Base-by-base conservation (phyloP, 1,284 basidiomycete species). In the Athelia sp. region DNA sequence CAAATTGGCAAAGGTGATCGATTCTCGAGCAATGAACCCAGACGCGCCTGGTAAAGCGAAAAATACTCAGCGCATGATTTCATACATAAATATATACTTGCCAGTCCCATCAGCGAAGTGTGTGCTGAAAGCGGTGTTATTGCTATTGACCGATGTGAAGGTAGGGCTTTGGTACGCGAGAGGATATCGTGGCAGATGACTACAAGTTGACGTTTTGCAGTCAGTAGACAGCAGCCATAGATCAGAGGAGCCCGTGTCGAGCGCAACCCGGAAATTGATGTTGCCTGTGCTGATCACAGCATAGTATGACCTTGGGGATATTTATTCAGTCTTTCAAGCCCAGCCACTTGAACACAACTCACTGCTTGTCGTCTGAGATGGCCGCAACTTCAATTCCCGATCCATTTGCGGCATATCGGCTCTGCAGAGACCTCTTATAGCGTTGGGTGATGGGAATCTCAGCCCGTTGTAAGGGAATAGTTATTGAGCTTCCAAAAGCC, bases 181-280 rank as follows among this genome's bases (percentile, higher is more conserved):
- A 15, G 84, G 87, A 62, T 87, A 90, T 50, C 70, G 71, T 15
- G 88, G 88, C 15, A 82, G 67, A 1, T 59, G 58, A 40, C 68
- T 68, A 61, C 87, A 90, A 0, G 71, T 57, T 14, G 60, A 59
- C 4, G 78, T 72, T n/a, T 63, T 62, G 64, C 87, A 90, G 4
- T 61, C 71, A 3, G 85, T 81, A 21, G 86, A 84, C 43, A 80
- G 60, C 15, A 89, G 56, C 87, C 86, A 90, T 17, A 85, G 61
- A 62, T 88, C 85, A 11, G 86, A 75, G 3, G 87, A 90, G n/a
- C 73, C 88, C 1, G 87, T 89, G 62, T 90, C 87, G 36, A 90
- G 65, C 1, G 78, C 77, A n/a, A 83, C 76, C 15, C 85, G 81
- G 56, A 88, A 84, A 57, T 66, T 78, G 53, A 86, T 76, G 51